A percentile compares a stretch with the other conserved stretches of the same genome.
These are phyloP conservation scores for Floccularia luteovirens DNA, from an alignment of 768 basidiomycete species.

Conservation along the genomic window DNA sequence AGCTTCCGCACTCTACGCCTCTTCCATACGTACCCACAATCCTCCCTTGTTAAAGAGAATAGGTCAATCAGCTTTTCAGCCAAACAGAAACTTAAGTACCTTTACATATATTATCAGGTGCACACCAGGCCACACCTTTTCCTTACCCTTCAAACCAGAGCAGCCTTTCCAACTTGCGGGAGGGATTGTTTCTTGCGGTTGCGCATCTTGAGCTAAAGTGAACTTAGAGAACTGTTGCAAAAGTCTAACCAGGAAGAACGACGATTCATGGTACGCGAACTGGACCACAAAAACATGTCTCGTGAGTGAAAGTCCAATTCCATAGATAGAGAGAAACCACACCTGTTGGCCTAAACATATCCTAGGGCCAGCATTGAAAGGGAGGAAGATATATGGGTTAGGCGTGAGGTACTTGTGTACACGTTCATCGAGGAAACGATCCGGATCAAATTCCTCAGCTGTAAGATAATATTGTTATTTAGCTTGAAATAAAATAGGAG, in stretches of 20 bases:
- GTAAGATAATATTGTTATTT: neutral
- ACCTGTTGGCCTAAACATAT: conserved; percentile 35
- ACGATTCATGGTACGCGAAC: conserved; percentile 49
- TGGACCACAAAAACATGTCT: conserved; percentile 4
- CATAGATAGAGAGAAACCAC: neutral
- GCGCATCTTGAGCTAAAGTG: conserved; percentile 32
- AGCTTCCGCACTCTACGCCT: conserved; percentile 4
- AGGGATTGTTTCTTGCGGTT: conserved; percentile 27
- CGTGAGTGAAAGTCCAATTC: neutral
- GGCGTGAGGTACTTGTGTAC: conserved; percentile 33
- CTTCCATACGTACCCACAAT: conserved; percentile 21
- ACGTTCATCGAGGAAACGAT: conserved; percentile 48
- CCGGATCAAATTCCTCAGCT: conserved; percentile 46
- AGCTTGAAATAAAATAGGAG: neutral
- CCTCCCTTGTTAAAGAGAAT: conserved; percentile 20
- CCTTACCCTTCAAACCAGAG: conserved; percentile 25
- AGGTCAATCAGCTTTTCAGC: conserved; percentile 1
- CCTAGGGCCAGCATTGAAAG: conserved; percentile 30
- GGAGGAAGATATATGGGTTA: conserved; percentile 33
- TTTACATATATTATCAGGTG: conserved; percentile 15
- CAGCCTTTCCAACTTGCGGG: conserved; percentile 33
- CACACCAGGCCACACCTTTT: conserved; percentile 24
- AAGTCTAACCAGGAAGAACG: conserved; percentile 46
- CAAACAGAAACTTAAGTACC: conserved; percentile 10
- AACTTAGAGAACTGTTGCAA: conserved; percentile 42